phyloP scores from a whole-genome alignment of 2,329 filamentous ascomycete genomes.

The Fusarium austroafricanum region DNA sequence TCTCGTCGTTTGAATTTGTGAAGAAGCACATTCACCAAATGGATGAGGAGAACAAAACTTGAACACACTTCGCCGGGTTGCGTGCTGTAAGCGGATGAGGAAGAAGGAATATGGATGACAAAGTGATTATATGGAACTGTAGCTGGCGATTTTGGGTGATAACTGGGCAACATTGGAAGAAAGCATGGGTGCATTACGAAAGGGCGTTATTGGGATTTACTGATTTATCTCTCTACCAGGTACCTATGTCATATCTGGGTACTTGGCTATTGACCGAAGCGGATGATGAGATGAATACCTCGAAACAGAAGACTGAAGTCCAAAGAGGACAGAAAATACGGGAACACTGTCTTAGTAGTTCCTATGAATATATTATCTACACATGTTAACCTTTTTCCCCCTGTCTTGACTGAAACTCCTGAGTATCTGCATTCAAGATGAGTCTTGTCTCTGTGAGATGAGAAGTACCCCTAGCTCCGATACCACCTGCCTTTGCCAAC shows the following conservation, averaged over 20 bases:
- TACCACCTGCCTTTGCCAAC: not conserved
- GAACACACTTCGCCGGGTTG: not conserved
- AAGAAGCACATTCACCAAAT: constrained; percentile 74
- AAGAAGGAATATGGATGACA: not conserved
- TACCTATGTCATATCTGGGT: constrained; percentile 9
- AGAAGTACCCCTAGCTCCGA: too few species aligned
- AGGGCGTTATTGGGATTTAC: constrained; percentile 41
- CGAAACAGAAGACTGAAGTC: constrained; percentile 3
- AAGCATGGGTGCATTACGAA: constrained; percentile 43
- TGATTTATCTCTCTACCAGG: constrained; percentile 19
- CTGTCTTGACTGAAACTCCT: not conserved
- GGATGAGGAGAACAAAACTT: constrained; percentile 55
- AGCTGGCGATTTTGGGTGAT: constrained; percentile 18
- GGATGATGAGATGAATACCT: constrained; percentile 9
- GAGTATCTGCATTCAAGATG: not conserved
- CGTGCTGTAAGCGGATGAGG: not conserved
- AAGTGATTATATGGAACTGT: constrained; percentile 8
- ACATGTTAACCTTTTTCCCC: not conserved
- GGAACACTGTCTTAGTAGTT: not conserved
- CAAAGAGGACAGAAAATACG: not conserved
- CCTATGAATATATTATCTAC: constrained; percentile 1
- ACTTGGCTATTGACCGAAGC: not conserved
- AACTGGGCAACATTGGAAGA: constrained; percentile 27
- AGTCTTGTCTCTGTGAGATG: too few species aligned
- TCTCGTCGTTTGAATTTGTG: constrained; percentile 86